Evolutionary conservation across 352 stramenopile species (phyloP).

Genomic region (Globisporangium nodosum): DNA sequence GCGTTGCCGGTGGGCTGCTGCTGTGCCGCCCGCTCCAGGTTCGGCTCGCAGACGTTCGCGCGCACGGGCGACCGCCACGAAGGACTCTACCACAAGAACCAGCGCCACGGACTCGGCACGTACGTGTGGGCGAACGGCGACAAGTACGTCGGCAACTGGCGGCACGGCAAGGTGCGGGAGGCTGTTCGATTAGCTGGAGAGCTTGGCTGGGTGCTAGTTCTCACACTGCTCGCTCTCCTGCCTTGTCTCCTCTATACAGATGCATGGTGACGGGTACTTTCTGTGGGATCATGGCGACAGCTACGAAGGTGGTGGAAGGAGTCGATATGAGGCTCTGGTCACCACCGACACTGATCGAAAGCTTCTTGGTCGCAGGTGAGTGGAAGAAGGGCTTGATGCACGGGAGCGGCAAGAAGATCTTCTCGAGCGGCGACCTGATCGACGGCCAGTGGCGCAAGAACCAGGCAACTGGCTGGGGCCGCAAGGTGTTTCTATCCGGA

Average conservation of each 20-base stretch:
- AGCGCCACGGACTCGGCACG: slow-evolving; percentile 76
- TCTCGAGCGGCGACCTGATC: slow-evolving; percentile 52
- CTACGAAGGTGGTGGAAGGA: slow-evolving; percentile 51
- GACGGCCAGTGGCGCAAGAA: slow-evolving; percentile 62
- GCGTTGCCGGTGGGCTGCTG: not conserved
- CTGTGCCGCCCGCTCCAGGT: slow-evolving; percentile 29
- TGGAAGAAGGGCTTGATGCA: slow-evolving; percentile 81
- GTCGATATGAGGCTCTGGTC: not conserved
- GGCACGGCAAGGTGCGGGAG: slow-evolving; percentile 54
- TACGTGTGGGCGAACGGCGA: slow-evolving; percentile 88
- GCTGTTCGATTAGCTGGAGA: too few relatives aligned
- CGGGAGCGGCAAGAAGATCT: slow-evolving; percentile 64
- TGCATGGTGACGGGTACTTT: slow-evolving; percentile 70
- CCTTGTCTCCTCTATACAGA: slow-evolving; percentile 24
- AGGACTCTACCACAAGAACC: slow-evolving; percentile 84
- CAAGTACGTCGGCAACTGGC: slow-evolving; percentile 86
- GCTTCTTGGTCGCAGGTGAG: slow-evolving; percentile 28
- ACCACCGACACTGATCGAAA: not conserved
- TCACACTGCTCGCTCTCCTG: not conserved
- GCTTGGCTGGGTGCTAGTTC: too few relatives aligned
- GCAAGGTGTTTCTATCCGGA: slow-evolving; percentile 58
- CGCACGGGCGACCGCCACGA: slow-evolving; percentile 80
- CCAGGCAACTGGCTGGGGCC: slow-evolving; percentile 47
- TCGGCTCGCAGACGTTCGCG: slow-evolving; percentile 80
- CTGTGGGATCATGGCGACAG: slow-evolving; percentile 68